Conservation (phyloP, 2,329 filamentous ascomycete genomes). For the Nigrograna mackinnonii region DNA sequence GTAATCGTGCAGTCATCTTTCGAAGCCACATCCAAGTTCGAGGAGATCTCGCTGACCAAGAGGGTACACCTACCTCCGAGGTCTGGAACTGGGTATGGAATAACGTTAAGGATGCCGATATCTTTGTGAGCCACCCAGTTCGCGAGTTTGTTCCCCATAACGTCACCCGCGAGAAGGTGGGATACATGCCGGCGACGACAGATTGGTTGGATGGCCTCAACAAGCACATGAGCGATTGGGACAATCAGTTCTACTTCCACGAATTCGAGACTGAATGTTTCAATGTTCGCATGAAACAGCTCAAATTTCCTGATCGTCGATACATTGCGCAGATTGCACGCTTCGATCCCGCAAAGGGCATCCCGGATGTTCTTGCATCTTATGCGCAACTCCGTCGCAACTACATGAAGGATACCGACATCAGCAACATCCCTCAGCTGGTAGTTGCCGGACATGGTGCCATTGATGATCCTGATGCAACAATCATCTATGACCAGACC, state of each 20-base stretch:
- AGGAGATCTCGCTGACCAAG: constrained; percentile 67
- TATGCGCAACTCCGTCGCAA: constrained; percentile 73
- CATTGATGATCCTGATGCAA: constrained; percentile 79
- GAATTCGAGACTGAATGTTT: constrained; percentile 69
- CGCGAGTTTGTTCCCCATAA: constrained; percentile 72
- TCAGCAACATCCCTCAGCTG: constrained; percentile 67
- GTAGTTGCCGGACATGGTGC: constrained; percentile 79
- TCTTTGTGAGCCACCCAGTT: constrained; percentile 84
- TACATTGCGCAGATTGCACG: constrained; percentile 82
- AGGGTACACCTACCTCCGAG: constrained; percentile 69
- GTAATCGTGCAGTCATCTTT: constrained; percentile 76
- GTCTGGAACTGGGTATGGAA: constrained; percentile 78
- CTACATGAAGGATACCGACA: constrained; percentile 55
- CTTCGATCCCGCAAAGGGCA: constrained; percentile 83
- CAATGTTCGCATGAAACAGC: constrained; percentile 61
- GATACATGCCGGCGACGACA: constrained; percentile 78
- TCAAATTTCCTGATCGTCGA: constrained; percentile 63
- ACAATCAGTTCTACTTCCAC: constrained; percentile 73
- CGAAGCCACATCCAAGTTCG: constrained; percentile 84
- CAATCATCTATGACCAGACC: constrained; percentile 71
- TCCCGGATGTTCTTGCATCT: constrained; percentile 74
- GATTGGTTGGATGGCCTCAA: constrained; percentile 86
- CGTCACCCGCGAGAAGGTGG: constrained; percentile 68
- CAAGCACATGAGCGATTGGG: constrained; percentile 72
- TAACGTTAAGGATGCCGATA: constrained; percentile 70